Evolutionary conservation across 164 flowering plant genomes (phyloP), one percentile per base, ranked within the genome.

Genomic region (Vitis cinerea): DNA sequence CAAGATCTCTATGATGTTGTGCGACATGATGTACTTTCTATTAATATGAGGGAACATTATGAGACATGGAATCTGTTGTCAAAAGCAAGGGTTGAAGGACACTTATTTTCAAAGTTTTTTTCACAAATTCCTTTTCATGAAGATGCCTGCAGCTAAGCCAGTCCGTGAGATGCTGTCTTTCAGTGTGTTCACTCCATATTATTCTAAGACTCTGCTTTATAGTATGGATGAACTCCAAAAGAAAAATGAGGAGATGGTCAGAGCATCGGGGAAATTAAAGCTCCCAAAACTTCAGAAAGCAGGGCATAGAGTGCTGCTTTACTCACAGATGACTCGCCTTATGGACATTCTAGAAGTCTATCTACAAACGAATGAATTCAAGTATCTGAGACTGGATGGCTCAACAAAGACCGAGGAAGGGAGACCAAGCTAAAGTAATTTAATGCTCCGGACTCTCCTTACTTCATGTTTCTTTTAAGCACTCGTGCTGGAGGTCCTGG

Each of bases 401-500:
- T 79, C 92, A 47, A 92, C 98, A 19, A 93, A 91, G 79, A 93
- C 98, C 0, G 99, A 92, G 76, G 91, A 92, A 66, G 81, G 99
- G 98, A 97, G 16, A 48, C 80, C 31, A 66, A 93, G 19, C 83
- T 96, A 9, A 88, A 86, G 75, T 64, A 89, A 78, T 93, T 96
- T 72, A 96, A 96, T 81, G 97, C 91, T 53, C 92, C 93, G 13
- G 89, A 93, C 68, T 93, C 99, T 9, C 97, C 97, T 48, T 79
- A 74, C 74, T 93, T 92, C 84, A 92, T 96, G 88, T 96, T 96
- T 77, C 97, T 93, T 51, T 75, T 96, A 77, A 96, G 97, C 78
- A 96, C 99, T 59, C 97, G 97, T 68, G 98, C 97, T 71, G 99
- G 99, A 14, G 99, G 99, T 56, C 97, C 93, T 63, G 99, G 99